Percentiles rank a stretch among this genome's conserved stretches.
phyloP scores from a whole-genome alignment of 1,139 yeast genomes.

The Suhomyces atakaporum region DNA sequence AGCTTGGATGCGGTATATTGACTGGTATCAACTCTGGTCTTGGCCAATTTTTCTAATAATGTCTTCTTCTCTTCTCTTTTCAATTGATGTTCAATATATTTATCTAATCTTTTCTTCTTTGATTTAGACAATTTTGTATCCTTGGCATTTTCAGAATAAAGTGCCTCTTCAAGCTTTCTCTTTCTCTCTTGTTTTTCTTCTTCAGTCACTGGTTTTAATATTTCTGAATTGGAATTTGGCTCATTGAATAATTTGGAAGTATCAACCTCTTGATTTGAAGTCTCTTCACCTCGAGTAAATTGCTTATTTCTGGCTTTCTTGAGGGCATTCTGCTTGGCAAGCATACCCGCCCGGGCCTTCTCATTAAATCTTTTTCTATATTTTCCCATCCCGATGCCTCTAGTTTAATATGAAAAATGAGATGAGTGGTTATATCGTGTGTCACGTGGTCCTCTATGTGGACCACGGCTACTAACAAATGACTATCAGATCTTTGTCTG shows the following conservation, averaged over 20 bases:
- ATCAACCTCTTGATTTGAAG: constrained; percentile 12
- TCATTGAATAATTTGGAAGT: constrained; percentile 11
- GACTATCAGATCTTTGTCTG: constrained; percentile 1
- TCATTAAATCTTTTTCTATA: constrained; percentile 81
- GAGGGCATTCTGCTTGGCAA: constrained; percentile 74
- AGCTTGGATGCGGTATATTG: constrained; percentile 69
- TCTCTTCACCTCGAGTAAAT: constrained; percentile 47
- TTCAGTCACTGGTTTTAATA: constrained; percentile 51
- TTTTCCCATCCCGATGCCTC: constrained; percentile 63
- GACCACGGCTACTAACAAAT: neutral
- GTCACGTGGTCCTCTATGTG: too few species aligned
- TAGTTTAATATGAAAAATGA: constrained; percentile 1
- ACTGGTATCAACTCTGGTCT: constrained; percentile 72
- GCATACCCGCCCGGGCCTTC: constrained; percentile 83
- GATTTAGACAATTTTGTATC: constrained; percentile 69
- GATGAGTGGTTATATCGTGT: constrained; percentile 5
- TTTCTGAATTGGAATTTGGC: constrained; percentile 61
- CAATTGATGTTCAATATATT: constrained; percentile 83
- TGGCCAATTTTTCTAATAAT: constrained; percentile 69
- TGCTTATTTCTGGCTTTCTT: constrained; percentile 70
- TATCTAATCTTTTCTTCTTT: constrained; percentile 76
- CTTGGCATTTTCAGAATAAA: constrained; percentile 55
- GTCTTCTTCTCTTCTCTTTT: constrained; percentile 86
- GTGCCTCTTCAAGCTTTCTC: constrained; percentile 59
- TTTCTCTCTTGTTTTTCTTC: constrained; percentile 67